Conservation (phyloP, 164 flowering plant genomes). For the Protea cynaroides region DNA sequence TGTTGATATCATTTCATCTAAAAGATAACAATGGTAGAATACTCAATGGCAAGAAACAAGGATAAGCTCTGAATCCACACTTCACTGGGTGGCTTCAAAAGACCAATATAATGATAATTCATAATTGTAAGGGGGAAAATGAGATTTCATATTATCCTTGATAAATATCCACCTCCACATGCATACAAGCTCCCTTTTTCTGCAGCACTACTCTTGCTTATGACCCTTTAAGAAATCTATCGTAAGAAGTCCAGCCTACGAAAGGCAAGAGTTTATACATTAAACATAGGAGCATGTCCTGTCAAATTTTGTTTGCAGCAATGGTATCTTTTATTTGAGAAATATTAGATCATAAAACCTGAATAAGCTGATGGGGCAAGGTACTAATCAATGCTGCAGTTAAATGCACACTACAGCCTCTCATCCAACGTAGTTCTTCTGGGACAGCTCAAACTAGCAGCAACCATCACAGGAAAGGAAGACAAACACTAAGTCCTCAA, state of each 20-base stretch:
- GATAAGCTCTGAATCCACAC: too few relatives aligned
- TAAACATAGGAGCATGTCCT: slow-evolving; percentile 25
- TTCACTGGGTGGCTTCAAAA: slow-evolving; percentile 4
- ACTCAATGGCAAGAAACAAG: too few relatives aligned
- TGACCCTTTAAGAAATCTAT: slow-evolving; percentile 55
- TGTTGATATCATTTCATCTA: too few relatives aligned
- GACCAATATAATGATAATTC: too few relatives aligned
- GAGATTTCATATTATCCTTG: neutral
- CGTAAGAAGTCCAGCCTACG: slow-evolving; percentile 80
- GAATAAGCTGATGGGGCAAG: slow-evolving; percentile 88
- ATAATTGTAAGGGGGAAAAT: too few relatives aligned
- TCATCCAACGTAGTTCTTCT: slow-evolving; percentile 89
- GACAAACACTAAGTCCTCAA: neutral
- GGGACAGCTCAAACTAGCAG: slow-evolving; percentile 79
- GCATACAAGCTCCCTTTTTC: slow-evolving; percentile 88
- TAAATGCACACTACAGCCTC: slow-evolving; percentile 67
- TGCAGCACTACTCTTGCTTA: slow-evolving; percentile 56
- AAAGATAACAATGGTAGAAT: too few relatives aligned
- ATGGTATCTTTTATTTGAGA: slow-evolving; percentile 9
- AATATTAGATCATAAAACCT: slow-evolving; percentile 46
- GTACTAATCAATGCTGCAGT: slow-evolving; percentile 77
- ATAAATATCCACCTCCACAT: slow-evolving; percentile 66
- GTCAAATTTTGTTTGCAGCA: neutral
- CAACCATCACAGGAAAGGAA: slow-evolving; percentile 32
- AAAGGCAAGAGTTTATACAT: slow-evolving; percentile 18